Conservation (phyloP, 495 filamentous ascomycete genomes). For the Haplographium delicatum region DNA sequence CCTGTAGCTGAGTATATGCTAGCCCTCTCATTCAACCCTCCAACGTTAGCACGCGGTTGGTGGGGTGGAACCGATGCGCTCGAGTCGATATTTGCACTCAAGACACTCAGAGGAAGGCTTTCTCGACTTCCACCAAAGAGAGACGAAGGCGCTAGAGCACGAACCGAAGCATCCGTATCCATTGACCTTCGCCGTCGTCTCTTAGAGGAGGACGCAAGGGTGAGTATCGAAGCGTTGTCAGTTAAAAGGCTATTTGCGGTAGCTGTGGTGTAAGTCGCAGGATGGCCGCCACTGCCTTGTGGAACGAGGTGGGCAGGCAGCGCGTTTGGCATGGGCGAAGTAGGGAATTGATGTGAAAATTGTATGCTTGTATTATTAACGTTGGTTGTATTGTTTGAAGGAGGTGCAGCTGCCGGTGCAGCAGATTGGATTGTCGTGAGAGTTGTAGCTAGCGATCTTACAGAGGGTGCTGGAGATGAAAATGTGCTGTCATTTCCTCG, state of each 20-base stretch:
- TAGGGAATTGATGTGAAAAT: constrained; percentile 89
- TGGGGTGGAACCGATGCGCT: constrained; percentile 32
- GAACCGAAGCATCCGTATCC: constrained; percentile 93
- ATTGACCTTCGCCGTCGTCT: constrained; percentile 80
- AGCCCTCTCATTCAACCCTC: constrained; percentile 66
- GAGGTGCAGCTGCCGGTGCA: constrained; percentile 25
- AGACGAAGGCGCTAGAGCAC: constrained; percentile 85
- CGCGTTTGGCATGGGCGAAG: constrained; percentile 64
- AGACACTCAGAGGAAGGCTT: constrained; percentile 79
- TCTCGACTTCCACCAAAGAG: constrained; percentile 87
- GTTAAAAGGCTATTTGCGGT: constrained; percentile 90
- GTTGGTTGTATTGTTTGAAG: constrained; percentile 39
- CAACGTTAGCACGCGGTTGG: constrained; percentile 48
- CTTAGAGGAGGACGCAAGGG: constrained; percentile 93
- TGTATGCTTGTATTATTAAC: constrained; percentile 54
- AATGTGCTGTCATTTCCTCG: constrained; percentile 82
- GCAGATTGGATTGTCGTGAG: constrained; percentile 95
- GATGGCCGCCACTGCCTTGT: constrained; percentile 49
- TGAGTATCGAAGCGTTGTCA: constrained; percentile 93
- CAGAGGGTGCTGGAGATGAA: constrained; percentile 87
- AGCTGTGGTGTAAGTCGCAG: constrained; percentile 78
- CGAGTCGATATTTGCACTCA: constrained; percentile 62
- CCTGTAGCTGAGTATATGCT: constrained; percentile 84
- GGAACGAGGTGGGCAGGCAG: constrained; percentile 73
- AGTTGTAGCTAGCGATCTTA: constrained; percentile 88